These are phyloP conservation scores for Penicillium sp. DNA, from an alignment of 2,329 filamentous ascomycete species.

Conservation along the genomic window DNA sequence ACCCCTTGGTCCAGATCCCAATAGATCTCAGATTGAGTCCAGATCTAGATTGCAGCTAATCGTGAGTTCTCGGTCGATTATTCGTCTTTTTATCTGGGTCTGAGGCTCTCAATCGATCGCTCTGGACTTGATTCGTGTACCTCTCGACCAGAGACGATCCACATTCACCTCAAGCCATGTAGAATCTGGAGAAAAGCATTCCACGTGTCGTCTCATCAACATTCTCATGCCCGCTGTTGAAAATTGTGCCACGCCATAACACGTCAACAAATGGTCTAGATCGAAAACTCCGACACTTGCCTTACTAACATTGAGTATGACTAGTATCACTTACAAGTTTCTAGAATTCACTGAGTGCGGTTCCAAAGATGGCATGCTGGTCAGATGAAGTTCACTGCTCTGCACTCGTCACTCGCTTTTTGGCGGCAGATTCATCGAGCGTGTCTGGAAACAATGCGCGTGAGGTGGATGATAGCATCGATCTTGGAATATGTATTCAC, in stretches of 20 bases:
- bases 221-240: background rate
- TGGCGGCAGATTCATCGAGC: too few relatives aligned
- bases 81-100: background rate
- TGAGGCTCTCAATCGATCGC: background rate
- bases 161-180: background rate
- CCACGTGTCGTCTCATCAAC: background rate
- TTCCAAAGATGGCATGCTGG: too few relatives aligned
- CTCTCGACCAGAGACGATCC: background rate
- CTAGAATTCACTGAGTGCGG: too few relatives aligned
- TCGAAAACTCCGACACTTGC: too few relatives aligned
- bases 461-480: too few relatives aligned
- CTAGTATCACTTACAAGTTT: too few relatives aligned
- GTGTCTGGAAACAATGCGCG: too few relatives aligned
- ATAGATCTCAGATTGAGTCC: background rate
- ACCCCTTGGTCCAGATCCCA: background rate
- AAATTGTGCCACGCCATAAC: background rate
- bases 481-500: too few relatives aligned
- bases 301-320: too few relatives aligned
- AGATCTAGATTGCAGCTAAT: constrained; percentile 2
- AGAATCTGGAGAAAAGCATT: background rate
- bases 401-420: too few relatives aligned
- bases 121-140: background rate
- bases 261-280: background rate
- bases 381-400: too few relatives aligned
- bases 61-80: background rate